Conservation (phyloP, 805 yeast genomes). For the Saturnispora serradocipensis region DNA sequence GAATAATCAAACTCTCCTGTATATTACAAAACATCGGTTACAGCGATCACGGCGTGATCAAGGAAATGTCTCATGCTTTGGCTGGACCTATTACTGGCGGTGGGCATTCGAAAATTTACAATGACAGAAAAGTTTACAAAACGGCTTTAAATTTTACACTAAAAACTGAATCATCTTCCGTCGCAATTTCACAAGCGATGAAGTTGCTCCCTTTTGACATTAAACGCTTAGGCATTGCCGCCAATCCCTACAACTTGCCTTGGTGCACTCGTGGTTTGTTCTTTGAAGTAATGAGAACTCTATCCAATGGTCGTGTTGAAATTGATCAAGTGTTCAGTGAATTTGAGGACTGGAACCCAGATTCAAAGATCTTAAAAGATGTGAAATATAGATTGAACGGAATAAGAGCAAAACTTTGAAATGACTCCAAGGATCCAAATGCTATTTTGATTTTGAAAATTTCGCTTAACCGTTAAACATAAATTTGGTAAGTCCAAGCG, state of each 20-base stretch:
- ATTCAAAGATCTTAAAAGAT: slow-evolving; percentile 70
- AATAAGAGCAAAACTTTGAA: slow-evolving; percentile 25
- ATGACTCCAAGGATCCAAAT: not conserved
- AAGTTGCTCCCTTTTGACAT: slow-evolving; percentile 39
- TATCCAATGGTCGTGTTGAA: slow-evolving; percentile 42
- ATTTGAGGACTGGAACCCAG: slow-evolving; percentile 85
- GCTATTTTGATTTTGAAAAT: not conserved
- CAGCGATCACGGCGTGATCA: slow-evolving; percentile 77
- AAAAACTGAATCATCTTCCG: slow-evolving; percentile 45
- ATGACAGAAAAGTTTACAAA: slow-evolving; percentile 76
- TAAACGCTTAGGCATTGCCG: slow-evolving; percentile 46
- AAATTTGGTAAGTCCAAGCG: slow-evolving; percentile 2
- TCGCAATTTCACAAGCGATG: slow-evolving; percentile 24
- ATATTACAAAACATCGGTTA: slow-evolving; percentile 67
- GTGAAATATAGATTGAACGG: slow-evolving; percentile 50
- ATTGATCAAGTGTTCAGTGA: slow-evolving; percentile 53
- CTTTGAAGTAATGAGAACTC: slow-evolving; percentile 35
- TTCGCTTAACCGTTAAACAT: not conserved
- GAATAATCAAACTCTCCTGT: slow-evolving; percentile 65
- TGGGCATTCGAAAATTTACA: slow-evolving; percentile 87
- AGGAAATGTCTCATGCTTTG: slow-evolving; percentile 67
- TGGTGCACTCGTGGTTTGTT: slow-evolving; percentile 87
- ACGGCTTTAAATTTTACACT: slow-evolving; percentile 66
- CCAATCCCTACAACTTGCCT: slow-evolving; percentile 78
- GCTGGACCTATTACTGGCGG: slow-evolving; percentile 93